Evolutionary conservation across 495 filamentous ascomycete species (phyloP), one percentile per base, ranked within the genome.

Genomic region (Podospora pseudopauciseta): DNA sequence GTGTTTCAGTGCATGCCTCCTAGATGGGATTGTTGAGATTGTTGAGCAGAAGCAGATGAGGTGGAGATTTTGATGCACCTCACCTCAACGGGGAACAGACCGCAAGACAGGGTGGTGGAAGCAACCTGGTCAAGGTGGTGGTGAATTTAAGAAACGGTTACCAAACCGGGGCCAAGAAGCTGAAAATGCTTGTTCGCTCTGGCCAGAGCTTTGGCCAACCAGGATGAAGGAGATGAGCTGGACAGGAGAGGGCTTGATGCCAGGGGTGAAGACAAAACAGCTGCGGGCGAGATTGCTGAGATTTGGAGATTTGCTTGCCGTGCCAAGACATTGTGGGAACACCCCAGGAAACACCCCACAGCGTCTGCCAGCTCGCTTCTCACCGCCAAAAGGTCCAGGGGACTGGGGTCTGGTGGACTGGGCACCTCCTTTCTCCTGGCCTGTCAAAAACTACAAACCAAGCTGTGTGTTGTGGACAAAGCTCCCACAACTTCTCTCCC

Each of bases 381-480:
- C 39, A 49, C 39, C 39, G 39, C 39, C 39, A 49, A 49, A 49
- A 49, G 39, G 39, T 49, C 39, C 39, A 49, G 39, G 39, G 39
- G 9, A 49, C 55, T 23, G 23, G 55, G 55, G 55, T 58, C n/a
- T 58, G 39, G 9, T 58, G 55, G 55, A n/a, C 55, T 58, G 55
- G 55, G 55, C 55, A 58, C 55, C 55, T 58, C 55, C 55, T 58
- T 58, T 58, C 55, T 19, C 55, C 64, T 65, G 53, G n/a, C 64
- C 55, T 54, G 57, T 59, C 64, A 54, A 54, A 65, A 65, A 65
- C 34, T 65, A 59, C 64, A 65, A 58, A 63, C 15, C 57, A n/a
- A 23, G 55, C 55, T 58, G 55, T 58, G 55, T 19, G n/a, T 20
- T 32, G 49, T 69, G 55, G 56, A 61, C 57, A 64, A 23, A 64